phyloP scores from a whole-genome alignment of 495 filamentous ascomycete genomes.

The Neurospora terricola region DNA sequence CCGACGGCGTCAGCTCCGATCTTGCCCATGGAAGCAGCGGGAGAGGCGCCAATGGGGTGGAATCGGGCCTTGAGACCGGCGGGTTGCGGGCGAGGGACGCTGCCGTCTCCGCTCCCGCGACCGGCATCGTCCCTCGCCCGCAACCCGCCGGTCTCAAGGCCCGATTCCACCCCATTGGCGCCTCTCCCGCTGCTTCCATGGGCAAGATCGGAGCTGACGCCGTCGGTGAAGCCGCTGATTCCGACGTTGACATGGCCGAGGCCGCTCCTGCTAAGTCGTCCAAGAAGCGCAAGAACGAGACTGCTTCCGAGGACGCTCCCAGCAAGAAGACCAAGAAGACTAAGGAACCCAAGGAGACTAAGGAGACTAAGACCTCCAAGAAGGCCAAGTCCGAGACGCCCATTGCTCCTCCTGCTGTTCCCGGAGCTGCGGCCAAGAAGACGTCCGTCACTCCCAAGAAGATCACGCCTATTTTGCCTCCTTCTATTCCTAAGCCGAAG shows the following conservation, averaged over 20 bases:
- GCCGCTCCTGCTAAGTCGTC: conserved; percentile 2
- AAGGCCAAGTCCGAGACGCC: conserved; percentile 21
- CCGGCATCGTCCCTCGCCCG: conserved; percentile 24
- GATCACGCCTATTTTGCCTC: conserved; percentile 30
- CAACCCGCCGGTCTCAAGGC: conserved; percentile 36
- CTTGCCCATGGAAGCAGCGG: conserved; percentile 7
- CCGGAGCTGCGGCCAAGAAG: conserved; percentile 7
- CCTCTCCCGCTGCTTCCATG: conserved; percentile 9
- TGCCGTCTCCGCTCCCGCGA: conserved; percentile 13
- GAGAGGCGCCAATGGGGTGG: conserved; percentile 29
- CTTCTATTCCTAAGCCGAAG: conserved; percentile 22
- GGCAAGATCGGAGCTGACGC: conserved; percentile 10
- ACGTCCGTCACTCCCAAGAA: conserved; percentile 12
- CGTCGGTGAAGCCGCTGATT: conserved; percentile 10
- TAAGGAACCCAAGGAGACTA: not conserved
- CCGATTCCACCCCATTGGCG: conserved; percentile 35
- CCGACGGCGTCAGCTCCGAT: conserved; percentile 7
- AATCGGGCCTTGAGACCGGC: conserved; percentile 34
- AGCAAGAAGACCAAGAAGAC: conserved; percentile 4
- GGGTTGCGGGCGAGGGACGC: conserved; percentile 32
- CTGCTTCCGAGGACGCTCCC: conserved; percentile 27
- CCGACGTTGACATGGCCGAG: conserved; percentile 21
- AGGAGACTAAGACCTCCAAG: conserved; percentile 18
- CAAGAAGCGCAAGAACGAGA: conserved; percentile 38
- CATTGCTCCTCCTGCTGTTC: conserved; percentile 17